A percentile compares a stretch with the other conserved stretches of the same genome.
Evolutionary conservation across 2,329 filamentous ascomycete genomes (phyloP).

Genomic region (Mollisiaceae sp.): DNA sequence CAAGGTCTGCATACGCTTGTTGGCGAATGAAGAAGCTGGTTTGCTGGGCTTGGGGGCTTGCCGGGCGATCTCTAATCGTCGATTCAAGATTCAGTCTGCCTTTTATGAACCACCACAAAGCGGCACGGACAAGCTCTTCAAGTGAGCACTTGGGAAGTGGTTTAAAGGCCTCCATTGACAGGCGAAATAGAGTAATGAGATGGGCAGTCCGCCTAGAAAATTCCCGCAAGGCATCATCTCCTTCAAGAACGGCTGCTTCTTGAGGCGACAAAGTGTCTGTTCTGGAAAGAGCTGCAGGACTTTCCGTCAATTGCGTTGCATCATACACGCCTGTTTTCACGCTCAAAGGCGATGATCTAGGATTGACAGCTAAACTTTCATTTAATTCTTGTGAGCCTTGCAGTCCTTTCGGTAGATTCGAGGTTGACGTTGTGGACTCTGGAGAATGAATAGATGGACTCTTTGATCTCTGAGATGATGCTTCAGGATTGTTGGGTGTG

Average conservation of each 20-base stretch:
- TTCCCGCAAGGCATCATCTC: slow-evolving; percentile 68
- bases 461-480: not conserved
- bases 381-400: not conserved
- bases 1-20: slow-evolving; percentile 84
- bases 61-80: slow-evolving; percentile 68
- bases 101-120: slow-evolving; percentile 88
- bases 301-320: slow-evolving; percentile 15
- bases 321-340: not conserved
- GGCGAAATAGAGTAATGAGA: slow-evolving; percentile 74
- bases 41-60: slow-evolving; percentile 57
- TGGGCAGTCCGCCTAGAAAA: slow-evolving; percentile 76
- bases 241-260: slow-evolving; percentile 35
- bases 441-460: slow-evolving; percentile 5
- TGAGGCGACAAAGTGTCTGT: slow-evolving; percentile 33
- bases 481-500: slow-evolving; percentile 14
- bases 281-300: slow-evolving; percentile 22
- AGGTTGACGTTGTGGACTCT: not conserved
- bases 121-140: slow-evolving; percentile 72
- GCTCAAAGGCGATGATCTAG: slow-evolving; percentile 7
- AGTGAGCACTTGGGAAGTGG: slow-evolving; percentile 67
- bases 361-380: slow-evolving; percentile 5
- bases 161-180: slow-evolving; percentile 76
- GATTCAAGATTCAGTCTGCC: slow-evolving; percentile 78
- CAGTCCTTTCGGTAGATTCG: not conserved
- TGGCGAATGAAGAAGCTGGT: slow-evolving; percentile 62